Evolutionary conservation across 257 asterid genomes (phyloP).

Genomic region (Fraxinus pennsylvanica): DNA sequence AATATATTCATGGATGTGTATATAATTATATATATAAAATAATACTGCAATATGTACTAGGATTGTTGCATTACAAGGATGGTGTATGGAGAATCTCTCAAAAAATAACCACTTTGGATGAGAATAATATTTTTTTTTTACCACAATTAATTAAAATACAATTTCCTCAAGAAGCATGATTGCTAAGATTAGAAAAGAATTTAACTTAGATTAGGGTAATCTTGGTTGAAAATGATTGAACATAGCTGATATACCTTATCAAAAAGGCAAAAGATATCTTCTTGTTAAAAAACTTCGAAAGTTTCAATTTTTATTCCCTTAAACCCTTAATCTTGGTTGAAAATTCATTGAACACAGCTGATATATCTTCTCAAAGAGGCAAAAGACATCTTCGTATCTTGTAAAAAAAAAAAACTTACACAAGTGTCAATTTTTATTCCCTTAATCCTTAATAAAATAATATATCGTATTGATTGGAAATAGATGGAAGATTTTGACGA

Average conservation of each 20-base stretch:
- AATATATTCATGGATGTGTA: no score
- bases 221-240: slow-evolving; percentile 43
- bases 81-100: neutral
- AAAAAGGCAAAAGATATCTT: slow-evolving; percentile 14
- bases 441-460: no score
- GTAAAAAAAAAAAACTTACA: no score
- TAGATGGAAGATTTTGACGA: no score
- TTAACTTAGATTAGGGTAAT: slow-evolving; percentile 30
- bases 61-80: neutral
- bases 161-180: neutral
- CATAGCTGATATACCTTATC: slow-evolving; percentile 17
- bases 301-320: slow-evolving; percentile 35
- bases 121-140: neutral
- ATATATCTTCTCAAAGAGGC: neutral
- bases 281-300: neutral
- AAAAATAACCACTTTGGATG: neutral
- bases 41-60: neutral
- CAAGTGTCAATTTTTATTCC: no score
- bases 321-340: slow-evolving; percentile 6
- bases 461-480: no score
- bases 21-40: neutral
- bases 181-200: neutral
- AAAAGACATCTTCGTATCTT: no score
- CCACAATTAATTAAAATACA: neutral
- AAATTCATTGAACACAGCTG: neutral